Base-by-base conservation (phyloP, 345 rosid species). In the Heritiera littoralis region DNA sequence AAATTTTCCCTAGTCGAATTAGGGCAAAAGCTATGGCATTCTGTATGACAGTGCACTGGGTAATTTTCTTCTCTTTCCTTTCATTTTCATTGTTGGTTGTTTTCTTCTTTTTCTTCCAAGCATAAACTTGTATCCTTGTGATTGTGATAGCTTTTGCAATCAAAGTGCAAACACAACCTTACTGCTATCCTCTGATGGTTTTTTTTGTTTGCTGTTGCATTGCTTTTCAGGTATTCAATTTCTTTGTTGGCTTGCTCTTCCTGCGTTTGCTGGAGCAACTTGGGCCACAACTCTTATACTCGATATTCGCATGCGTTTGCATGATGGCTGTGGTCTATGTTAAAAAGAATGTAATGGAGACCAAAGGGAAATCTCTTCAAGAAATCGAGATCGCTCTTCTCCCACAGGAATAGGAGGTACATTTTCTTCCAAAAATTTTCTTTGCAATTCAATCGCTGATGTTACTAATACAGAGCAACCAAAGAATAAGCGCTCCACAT, bases 31-130 rank as follows among this genome's bases (percentile, higher is more conserved):
- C 99, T 82, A 91, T 94, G 98, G 98, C 98, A 7, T 75, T 94
- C 77, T 96, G 99, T 76, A 86, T 96, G 97, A 92, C 98, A 43
- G 99, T 96, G 77, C 98, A 94, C 82, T 96, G 98, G 99, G 99
- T 96, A 93, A 89, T 32, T 69, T 77, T 58, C 80, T 78, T 10
- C 63, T 68, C 48, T 23, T 70, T 14, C 58, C 65, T 30, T 14
- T 32, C 13, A 30, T 23, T 15, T 15, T 52, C 17, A 7, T 70
- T 66, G 5, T 9, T 6, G 40, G 32, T 60, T 54, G 23, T 56
- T 18, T 51, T 23, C 58, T 43, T 48, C 41, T 28, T 28, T 14
- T 56, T 68, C 38, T 65, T 11, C 9, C 38, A 43, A 77, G 12
- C 49, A 56, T 3, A 9, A 59, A 46, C 1, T 46, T 30, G 20